These are phyloP conservation scores for Excoecaria cochinchinensis DNA, from an alignment of 345 rosid genomes.

Conservation along the genomic window DNA sequence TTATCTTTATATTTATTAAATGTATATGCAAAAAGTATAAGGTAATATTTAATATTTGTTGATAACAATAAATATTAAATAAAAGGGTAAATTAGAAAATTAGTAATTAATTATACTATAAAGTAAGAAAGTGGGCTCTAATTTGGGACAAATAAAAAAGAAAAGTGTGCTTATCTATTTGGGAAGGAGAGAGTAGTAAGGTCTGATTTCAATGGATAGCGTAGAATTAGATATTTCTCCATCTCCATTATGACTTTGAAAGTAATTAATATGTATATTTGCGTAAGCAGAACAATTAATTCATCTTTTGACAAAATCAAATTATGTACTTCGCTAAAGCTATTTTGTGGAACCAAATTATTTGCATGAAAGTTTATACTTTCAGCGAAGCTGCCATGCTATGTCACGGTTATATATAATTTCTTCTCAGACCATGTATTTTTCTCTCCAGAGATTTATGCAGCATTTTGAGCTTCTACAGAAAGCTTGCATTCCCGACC, in stretches of 20 bases:
- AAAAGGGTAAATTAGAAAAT: no score
- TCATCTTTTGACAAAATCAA: not conserved
- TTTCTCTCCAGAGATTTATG: conserved; percentile 60
- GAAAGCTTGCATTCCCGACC: conserved; percentile 85
- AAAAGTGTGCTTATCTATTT: no score
- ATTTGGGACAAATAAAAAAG: no score
- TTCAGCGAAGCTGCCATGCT: not conserved
- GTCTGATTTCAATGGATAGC: not conserved
- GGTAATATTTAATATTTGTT: no score
- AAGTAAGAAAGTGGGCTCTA: no score
- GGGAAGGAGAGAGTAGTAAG: not conserved
- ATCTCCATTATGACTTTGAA: not conserved
- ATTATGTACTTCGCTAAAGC: not conserved
- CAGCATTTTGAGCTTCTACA: conserved; percentile 97
- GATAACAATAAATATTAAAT: no score
- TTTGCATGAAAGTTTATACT: not conserved
- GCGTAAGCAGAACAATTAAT: not conserved
- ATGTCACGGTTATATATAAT: not conserved
- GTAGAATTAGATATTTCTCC: not conserved
- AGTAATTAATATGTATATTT: not conserved
- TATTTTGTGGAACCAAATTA: not conserved
- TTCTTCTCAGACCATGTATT: conserved; percentile 12
- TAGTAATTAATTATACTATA: no score
- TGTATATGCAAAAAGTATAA: no score
- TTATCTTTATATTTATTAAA: no score